Evolutionary conservation across 495 filamentous ascomycete species (phyloP), one percentile per base, ranked within the genome.

Genomic region (Annulohypoxylon stygium): DNA sequence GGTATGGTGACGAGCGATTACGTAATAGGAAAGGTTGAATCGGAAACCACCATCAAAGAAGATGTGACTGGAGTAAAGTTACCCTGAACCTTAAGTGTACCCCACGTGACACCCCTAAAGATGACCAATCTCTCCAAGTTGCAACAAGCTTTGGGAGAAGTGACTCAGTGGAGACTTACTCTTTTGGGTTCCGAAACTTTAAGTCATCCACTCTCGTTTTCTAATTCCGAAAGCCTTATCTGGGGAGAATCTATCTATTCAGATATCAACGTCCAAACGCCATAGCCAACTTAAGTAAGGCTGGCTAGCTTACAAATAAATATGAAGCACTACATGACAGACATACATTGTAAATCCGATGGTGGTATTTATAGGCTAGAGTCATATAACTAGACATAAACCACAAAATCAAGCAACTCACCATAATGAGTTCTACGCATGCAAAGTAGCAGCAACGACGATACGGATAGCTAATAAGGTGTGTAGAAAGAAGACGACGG

Each of bases 81-180:
- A 39, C 30, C 3, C 5, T 30, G 30, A 30, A 30, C 30, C 30
- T 30, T 30, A 65, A 26, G 3, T 25, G 25, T n/a, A 20, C 23
- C 20, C 14, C 70, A 69, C 70, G 70, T 73, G 70, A 73, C 57
- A 65, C 60, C 59, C 70, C 30, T 61, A 9, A 72, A 2, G 47
- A n/a, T 61, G n/a, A 71, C 45, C 61, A 51, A 51, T 10, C 18
- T 50, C 53, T 34, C 53, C 14, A 60, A 43, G 20, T 45, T 59
- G 54, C 26, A 58, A 45, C 20, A 18, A 47, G 55, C 51, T 12
- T 66, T 57, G 30, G 34, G 2, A 26, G 25, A 20, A 55, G 34
- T 43, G 25, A 36, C 18, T 20, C 30, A 14, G 18, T 23, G 18
- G 58, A 39, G 34, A 23, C 18, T 37, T 36, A 36, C n/a, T 48